Conservation (phyloP, 2,329 filamentous ascomycete genomes). For the Clonostachys byssicola region DNA sequence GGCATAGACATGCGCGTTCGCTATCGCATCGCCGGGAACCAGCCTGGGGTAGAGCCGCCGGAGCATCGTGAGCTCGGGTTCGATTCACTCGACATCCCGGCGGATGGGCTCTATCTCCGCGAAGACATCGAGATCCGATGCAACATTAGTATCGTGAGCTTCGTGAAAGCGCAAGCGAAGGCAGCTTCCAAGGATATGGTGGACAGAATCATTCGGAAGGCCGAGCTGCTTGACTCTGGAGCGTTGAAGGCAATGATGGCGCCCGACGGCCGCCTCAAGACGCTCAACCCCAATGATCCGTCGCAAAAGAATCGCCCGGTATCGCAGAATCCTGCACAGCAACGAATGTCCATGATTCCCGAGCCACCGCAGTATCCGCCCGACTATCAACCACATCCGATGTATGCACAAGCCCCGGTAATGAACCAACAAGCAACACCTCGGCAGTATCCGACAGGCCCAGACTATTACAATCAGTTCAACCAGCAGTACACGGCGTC, state of each 20-base stretch:
- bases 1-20: constrained; percentile 64
- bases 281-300: constrained; percentile 48
- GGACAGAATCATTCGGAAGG: constrained; percentile 65
- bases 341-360: constrained; percentile 16
- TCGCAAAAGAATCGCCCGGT: constrained; percentile 22
- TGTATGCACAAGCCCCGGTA: too few species aligned
- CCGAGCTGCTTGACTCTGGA: constrained; percentile 63
- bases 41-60: constrained; percentile 59
- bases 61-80: constrained; percentile 59
- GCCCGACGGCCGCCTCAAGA: constrained; percentile 57
- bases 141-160: constrained; percentile 60
- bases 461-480: too few species aligned
- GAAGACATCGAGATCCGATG: constrained; percentile 70
- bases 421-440: too few species aligned
- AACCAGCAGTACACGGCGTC: too few species aligned
- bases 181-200: constrained; percentile 65
- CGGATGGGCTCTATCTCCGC: constrained; percentile 62
- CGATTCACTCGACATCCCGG: constrained; percentile 52
- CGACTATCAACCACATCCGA: too few species aligned
- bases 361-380: too few species aligned
- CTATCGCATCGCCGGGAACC: constrained; percentile 65
- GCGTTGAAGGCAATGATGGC: constrained; percentile 64
- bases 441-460: too few species aligned
- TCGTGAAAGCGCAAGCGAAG: constrained; percentile 65
- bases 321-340: constrained; percentile 19